Evolutionary conservation across 2,329 filamentous ascomycete species (phyloP).

Genomic region (Colletotrichum higginsianum): DNA sequence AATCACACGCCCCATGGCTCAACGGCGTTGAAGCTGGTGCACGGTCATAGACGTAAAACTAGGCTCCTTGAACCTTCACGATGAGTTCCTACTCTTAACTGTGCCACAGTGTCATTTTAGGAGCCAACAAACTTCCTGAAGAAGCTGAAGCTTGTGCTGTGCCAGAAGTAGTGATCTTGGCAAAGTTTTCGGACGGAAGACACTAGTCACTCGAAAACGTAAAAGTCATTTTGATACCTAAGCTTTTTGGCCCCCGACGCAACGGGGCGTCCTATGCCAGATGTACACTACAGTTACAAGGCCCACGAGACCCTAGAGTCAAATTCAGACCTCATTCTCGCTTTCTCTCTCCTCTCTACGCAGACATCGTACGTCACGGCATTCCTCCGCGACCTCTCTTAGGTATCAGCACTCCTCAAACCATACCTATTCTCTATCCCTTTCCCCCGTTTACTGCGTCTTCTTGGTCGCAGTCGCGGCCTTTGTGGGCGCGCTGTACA

Average conservation of each 20-base stretch:
- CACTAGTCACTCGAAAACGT: conserved; percentile 21
- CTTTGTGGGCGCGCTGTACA: conserved; percentile 74
- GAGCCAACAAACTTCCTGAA: too few species aligned
- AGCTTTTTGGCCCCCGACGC: conserved; percentile 25
- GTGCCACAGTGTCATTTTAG: too few species aligned
- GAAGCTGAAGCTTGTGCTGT: too few species aligned
- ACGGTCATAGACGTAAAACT: too few species aligned
- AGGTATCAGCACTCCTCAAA: not conserved
- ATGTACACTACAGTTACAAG: conserved; percentile 41
- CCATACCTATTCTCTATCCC: not conserved
- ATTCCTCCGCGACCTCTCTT: too few species aligned
- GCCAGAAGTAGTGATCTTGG: too few species aligned
- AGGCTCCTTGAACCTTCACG: too few species aligned
- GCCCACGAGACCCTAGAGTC: conserved; percentile 3
- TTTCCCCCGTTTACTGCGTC: conserved; percentile 56
- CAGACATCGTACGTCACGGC: conserved; percentile 4
- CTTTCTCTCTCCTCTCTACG: conserved; percentile 3
- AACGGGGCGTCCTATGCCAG: conserved; percentile 28
- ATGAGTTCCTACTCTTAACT: too few species aligned
- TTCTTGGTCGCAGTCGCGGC: conserved; percentile 59
- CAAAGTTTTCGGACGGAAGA: too few species aligned
- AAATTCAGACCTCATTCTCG: conserved; percentile 15
- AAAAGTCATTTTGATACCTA: conserved; percentile 38
- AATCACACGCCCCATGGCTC: too few species aligned
- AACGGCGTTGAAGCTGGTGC: too few species aligned